Evolutionary conservation across 306 rosid species (phyloP).

Genomic region (Arachis hypogaea): DNA sequence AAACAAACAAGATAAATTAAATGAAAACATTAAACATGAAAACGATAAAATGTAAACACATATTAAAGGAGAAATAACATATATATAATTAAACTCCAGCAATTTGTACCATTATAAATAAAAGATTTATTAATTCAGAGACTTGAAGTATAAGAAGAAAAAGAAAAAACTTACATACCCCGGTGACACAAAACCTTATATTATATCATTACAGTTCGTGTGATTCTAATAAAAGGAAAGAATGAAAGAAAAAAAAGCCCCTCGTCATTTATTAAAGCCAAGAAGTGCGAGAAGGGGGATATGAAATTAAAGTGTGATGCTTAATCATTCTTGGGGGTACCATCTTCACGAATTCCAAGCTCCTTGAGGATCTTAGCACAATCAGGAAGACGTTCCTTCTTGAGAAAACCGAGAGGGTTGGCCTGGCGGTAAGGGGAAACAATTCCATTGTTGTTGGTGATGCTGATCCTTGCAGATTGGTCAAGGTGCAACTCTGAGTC

Average conservation of each 20-base stretch:
- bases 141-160: background rate
- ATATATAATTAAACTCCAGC: no score
- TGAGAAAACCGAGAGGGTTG: conserved; percentile 83
- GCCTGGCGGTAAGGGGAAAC: conserved; percentile 47
- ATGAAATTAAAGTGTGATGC: no score
- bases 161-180: no score
- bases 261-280: background rate
- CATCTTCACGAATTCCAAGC: conserved; percentile 56
- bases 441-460: conserved; percentile 71
- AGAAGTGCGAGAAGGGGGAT: no score
- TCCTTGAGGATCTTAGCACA: conserved; percentile 58
- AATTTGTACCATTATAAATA: no score
- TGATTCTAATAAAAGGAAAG: background rate
- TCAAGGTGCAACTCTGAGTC: conserved; percentile 6
- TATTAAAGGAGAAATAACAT: no score
- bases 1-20: background rate
- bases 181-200: background rate
- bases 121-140: background rate
- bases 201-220: conserved; percentile 7
- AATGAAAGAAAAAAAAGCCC: background rate
- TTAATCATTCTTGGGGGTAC: background rate
- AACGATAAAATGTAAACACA: no score
- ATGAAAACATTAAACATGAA: no score
- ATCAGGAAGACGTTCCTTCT: conserved; percentile 36
- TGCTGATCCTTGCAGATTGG: conserved; percentile 57